These are phyloP conservation scores for Chrysopogon serrulatus DNA, from an alignment of 176 grass and related monocot genomes.

Conservation along the genomic window DNA sequence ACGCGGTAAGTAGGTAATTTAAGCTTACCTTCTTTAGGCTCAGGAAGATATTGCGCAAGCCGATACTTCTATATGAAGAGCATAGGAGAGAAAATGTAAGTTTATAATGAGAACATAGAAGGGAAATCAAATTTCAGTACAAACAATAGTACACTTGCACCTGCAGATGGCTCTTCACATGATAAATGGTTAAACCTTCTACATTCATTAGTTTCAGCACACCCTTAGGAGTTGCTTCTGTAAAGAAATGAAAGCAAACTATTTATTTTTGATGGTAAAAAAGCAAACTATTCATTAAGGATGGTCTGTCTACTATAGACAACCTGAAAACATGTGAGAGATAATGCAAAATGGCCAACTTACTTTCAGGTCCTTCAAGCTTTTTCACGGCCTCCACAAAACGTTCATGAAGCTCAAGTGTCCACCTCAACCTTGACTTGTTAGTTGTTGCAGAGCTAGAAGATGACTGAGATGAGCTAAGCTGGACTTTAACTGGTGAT, in stretches of 20 bases:
- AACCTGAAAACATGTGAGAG: not conserved
- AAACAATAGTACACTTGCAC: conserved; percentile 7
- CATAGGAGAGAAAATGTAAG: not conserved
- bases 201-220: conserved; percentile 97
- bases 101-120: not conserved
- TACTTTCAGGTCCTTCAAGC: conserved; percentile 92
- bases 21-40: conserved; percentile 70
- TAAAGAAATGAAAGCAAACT: conserved; percentile 21
- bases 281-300: no score
- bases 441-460: conserved; percentile 43
- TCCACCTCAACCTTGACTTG: conserved; percentile 88
- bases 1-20: not conserved
- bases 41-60: conserved; percentile 71
- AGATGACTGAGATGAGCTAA: conserved; percentile 42
- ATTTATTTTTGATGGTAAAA: no score
- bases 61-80: conserved; percentile 70
- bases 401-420: conserved; percentile 83
- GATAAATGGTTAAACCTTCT: conserved; percentile 87
- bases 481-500: conserved; percentile 44
- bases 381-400: conserved; percentile 90
- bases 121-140: not conserved
- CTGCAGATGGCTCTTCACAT: conserved; percentile 99
- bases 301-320: not conserved
- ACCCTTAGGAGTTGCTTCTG: conserved; percentile 98
- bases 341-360: not conserved